These are phyloP conservation scores for Rhexocercosporidium sp. DNA, from an alignment of 2,329 filamentous ascomycete genomes.

Conservation along the genomic window DNA sequence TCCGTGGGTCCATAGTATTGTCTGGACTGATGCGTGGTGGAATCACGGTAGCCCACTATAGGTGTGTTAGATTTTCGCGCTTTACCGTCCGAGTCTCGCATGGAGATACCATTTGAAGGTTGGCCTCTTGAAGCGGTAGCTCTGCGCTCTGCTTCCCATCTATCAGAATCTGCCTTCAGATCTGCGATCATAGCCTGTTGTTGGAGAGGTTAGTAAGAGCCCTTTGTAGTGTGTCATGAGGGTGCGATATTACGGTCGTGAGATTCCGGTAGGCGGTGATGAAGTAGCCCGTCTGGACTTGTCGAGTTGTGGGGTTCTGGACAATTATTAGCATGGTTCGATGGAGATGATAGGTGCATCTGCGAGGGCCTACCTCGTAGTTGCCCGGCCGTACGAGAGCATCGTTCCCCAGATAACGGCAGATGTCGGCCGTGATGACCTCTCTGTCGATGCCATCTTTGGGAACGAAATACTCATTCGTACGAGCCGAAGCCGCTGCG, in stretches of 20 bases:
- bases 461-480: constrained; percentile 82
- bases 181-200: constrained; percentile 59
- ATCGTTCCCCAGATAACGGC: constrained; percentile 83
- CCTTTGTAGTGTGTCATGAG: constrained; percentile 12
- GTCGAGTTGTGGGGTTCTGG: constrained; percentile 60
- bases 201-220: constrained; percentile 28
- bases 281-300: constrained; percentile 73
- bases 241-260: constrained; percentile 64
- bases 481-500: constrained; percentile 51
- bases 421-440: constrained; percentile 84
- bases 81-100: constrained; percentile 39
- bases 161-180: constrained; percentile 56
- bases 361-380: constrained; percentile 65
- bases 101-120: constrained; percentile 43
- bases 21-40: constrained; percentile 43
- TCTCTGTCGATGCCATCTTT: constrained; percentile 82
- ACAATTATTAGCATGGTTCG: constrained; percentile 18
- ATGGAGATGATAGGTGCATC: neutral
- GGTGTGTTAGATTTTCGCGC: constrained; percentile 44
- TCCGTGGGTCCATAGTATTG: constrained; percentile 44
- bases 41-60: constrained; percentile 44
- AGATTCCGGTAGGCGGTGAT: constrained; percentile 81
- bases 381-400: constrained; percentile 77
- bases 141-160: constrained; percentile 50
- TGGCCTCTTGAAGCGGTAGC: constrained; percentile 38